Percentiles rank a stretch among this genome's conserved stretches.
Conservation (phyloP, 352 stramenopile genomes). For the Achlya hypogyna region DNA sequence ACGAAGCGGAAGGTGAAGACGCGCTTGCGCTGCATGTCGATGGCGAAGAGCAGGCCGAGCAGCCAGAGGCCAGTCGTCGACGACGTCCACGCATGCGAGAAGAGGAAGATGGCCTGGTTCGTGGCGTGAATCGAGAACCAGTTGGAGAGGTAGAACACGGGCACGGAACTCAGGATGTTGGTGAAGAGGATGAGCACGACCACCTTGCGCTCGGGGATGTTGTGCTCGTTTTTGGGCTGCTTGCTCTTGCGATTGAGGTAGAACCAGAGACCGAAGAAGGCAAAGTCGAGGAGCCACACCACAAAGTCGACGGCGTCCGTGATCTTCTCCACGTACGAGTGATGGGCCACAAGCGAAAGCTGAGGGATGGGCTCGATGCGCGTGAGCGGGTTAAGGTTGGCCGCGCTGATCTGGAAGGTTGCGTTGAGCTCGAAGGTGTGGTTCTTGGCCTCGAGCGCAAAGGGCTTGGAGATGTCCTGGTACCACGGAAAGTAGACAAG, state of each 20-base stretch:
- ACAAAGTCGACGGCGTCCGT: slow-evolving; percentile 10
- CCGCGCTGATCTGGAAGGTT: slow-evolving; percentile 3
- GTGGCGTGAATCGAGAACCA: slow-evolving; percentile 2
- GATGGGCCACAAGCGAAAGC: slow-evolving; percentile 10
- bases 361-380: slow-evolving; percentile 4
- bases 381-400: neutral
- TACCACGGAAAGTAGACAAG: slow-evolving; percentile 21
- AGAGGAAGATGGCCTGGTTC: slow-evolving; percentile 16
- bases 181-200: slow-evolving; percentile 15
- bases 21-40: slow-evolving; percentile 21
- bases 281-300: slow-evolving; percentile 11
- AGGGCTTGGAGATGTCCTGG: slow-evolving; percentile 11
- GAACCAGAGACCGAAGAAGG: slow-evolving; percentile 3
- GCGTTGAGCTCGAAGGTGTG: slow-evolving; percentile 15
- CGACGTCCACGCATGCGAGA: slow-evolving; percentile 14
- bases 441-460: neutral
- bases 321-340: slow-evolving; percentile 21
- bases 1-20: slow-evolving; percentile 15
- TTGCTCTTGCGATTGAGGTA: neutral
- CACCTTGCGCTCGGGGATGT: slow-evolving; percentile 14
- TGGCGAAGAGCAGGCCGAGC: slow-evolving; percentile 13
- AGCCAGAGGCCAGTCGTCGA: slow-evolving; percentile 10
- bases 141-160: slow-evolving; percentile 14
- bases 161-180: slow-evolving; percentile 17
- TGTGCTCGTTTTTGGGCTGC: neutral